Base-by-base conservation (phyloP, 2,329 filamentous ascomycete genomes). In the Seiridium unicorne region DNA sequence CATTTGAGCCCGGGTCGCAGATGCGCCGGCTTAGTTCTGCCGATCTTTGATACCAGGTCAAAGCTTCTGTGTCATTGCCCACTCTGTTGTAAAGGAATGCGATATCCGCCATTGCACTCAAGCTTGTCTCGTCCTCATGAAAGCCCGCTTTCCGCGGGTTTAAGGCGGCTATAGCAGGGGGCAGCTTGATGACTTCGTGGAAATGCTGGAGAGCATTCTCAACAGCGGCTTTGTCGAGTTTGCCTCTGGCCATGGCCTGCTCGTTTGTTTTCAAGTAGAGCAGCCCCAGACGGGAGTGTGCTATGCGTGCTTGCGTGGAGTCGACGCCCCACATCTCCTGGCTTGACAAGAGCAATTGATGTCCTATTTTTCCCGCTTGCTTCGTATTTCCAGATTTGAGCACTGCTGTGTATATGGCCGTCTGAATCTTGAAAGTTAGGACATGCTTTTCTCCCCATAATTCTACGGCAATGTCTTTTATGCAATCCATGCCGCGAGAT, bases 51-150 rank as follows among this genome's bases (percentile, higher is more conserved):
- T 46, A 48, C 54, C 54, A 57, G 5, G 32, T 26, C 32, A 57
- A 26, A 34, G 44, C 54, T 35, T 57, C 32, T 4, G 11, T 42
- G 42, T 46, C 35, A n/a, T 57, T 36, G 26, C 40, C 42, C 2
- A 13, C 13, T 32, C 44, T 48, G 5, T 57, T 36, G 34, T 57
- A 31, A 1, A 57, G 42, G 11, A 10, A 57, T 9, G 54, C 42
- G 11, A 57, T 57, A 32, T 57, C 54, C 10, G 18, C 54, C 31
- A 57, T 57, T 7, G 54, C 44, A n/a, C 40, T 34, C 35, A 57
- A n/a, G 13, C 26, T 57, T 8, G 54, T 57, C 40, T 57, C 54
- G n/a, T 57, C 54, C 44, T 57, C 54, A 9, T n/a, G 13, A 4
- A 46, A 35, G 6, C 44, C 54, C 7, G 44, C 18, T 13, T n/a